Evolutionary conservation across 331 rosid genomes (phyloP).

Genomic region (Pyrus hybrid): DNA sequence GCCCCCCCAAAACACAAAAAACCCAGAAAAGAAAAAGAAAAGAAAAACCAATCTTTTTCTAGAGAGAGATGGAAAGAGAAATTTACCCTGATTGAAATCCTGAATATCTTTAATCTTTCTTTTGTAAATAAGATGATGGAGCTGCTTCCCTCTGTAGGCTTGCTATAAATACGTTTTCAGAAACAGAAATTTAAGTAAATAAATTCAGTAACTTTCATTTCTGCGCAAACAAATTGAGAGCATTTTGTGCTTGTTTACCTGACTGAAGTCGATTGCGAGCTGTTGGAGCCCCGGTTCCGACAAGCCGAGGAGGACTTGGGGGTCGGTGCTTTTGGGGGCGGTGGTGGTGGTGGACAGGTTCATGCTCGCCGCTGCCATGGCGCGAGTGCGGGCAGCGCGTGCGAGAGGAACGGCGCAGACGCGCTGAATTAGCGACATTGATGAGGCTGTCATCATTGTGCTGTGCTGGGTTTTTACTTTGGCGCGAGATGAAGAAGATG

Average conservation of each 20-base stretch:
- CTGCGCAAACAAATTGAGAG: neutral
- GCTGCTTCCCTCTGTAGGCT: slow-evolving; percentile 82
- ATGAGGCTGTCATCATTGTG: slow-evolving; percentile 29
- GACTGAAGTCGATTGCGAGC: slow-evolving; percentile 60
- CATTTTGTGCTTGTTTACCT: slow-evolving; percentile 27
- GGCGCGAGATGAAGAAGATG: neutral
- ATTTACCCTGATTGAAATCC: slow-evolving; percentile 61
- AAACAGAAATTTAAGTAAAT: neutral
- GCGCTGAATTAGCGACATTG: slow-evolving; percentile 64
- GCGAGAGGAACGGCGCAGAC: slow-evolving; percentile 46
- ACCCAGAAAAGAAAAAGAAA: neutral
- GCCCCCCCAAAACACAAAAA: no score
- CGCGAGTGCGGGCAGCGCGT: slow-evolving; percentile 37
- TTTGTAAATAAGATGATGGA: slow-evolving; percentile 79
- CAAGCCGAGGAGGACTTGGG: slow-evolving; percentile 78
- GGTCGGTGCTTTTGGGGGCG: slow-evolving; percentile 14
- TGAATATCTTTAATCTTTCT: slow-evolving; percentile 71
- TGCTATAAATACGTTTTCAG: slow-evolving; percentile 35
- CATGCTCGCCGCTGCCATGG: slow-evolving; percentile 18
- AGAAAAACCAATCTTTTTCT: neutral
- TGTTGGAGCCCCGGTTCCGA: slow-evolving; percentile 75
- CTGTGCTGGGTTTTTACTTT: neutral
- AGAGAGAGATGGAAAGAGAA: neutral
- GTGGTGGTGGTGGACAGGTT: slow-evolving; percentile 23
- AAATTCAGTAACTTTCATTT: neutral